A percentile compares a stretch with the other conserved stretches of the same genome.
Conservation (phyloP, 1,284 basidiomycete genomes). For the Ganoderma meredithae region DNA sequence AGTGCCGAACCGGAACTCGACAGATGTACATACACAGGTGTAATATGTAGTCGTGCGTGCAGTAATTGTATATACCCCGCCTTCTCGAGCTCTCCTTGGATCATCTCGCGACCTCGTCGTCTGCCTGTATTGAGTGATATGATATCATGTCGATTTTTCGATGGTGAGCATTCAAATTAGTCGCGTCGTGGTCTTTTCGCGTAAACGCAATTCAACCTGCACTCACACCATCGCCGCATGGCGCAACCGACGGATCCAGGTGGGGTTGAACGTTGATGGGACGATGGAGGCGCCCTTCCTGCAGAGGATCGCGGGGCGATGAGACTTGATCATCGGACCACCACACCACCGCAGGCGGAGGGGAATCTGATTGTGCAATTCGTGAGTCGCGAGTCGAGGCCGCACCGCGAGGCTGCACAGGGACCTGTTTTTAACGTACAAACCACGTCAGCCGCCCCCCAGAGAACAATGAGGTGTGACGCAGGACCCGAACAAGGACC, state of each 20-base stretch:
- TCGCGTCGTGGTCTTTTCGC: neutral
- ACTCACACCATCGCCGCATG: neutral
- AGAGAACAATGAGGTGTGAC: neutral
- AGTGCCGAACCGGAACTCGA: neutral
- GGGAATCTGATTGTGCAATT: neutral
- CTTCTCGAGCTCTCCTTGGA: neutral
- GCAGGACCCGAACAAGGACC: neutral
- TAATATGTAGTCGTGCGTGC: neutral
- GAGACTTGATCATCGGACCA: neutral
- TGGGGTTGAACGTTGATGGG: neutral
- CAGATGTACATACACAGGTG: neutral
- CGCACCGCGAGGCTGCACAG: neutral
- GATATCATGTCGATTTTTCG: neutral
- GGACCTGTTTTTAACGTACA: neutral
- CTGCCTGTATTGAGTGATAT: neutral
- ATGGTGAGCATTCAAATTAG: neutral
- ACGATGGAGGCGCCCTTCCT: neutral
- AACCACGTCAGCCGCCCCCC: neutral
- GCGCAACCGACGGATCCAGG: neutral
- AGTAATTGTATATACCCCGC: neutral
- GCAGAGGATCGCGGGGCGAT: neutral
- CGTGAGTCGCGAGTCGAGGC: neutral
- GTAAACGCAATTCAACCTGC: no score
- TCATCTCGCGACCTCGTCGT: no score
- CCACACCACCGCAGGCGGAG: neutral